Conservation (phyloP, 116 monocot genomes). For the Papilionanthe hybrid region DNA sequence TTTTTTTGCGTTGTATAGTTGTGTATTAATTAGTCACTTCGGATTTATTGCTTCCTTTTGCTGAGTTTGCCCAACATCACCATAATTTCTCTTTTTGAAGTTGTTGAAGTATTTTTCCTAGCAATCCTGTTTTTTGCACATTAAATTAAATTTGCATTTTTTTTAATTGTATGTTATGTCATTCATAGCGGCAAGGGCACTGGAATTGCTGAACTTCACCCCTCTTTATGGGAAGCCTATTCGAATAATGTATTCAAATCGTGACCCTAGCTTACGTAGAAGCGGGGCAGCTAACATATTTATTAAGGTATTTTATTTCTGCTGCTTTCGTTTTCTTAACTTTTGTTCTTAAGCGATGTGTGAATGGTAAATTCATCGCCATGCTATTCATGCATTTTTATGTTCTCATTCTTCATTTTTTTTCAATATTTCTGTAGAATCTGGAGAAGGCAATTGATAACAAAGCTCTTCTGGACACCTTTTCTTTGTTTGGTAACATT, state of each 20-base stretch:
- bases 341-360: not conserved
- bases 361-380: not conserved
- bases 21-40: no score
- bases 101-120: no score
- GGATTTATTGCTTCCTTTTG: no score
- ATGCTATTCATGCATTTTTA: not conserved
- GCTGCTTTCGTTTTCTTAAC: not conserved
- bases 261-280: slow-evolving; percentile 80
- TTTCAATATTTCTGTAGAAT: slow-evolving; percentile 47
- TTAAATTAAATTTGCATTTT: slow-evolving; percentile 1
- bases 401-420: not conserved
- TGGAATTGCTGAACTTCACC: slow-evolving; percentile 80
- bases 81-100: no score
- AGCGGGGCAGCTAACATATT: slow-evolving; percentile 93
- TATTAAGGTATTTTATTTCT: slow-evolving; percentile 59
- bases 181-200: slow-evolving; percentile 67
- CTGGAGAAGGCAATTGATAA: slow-evolving; percentile 85
- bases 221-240: slow-evolving; percentile 84
- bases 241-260: slow-evolving; percentile 91
- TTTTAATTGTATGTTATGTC: slow-evolving; percentile 5
- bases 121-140: not conserved
- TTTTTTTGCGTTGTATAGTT: no score
- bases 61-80: no score
- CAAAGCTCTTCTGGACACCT: slow-evolving; percentile 94
- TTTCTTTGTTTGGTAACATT: slow-evolving; percentile 80